Evolutionary conservation across 1,139 yeast genomes (phyloP).

Genomic region (Diutina sp.): DNA sequence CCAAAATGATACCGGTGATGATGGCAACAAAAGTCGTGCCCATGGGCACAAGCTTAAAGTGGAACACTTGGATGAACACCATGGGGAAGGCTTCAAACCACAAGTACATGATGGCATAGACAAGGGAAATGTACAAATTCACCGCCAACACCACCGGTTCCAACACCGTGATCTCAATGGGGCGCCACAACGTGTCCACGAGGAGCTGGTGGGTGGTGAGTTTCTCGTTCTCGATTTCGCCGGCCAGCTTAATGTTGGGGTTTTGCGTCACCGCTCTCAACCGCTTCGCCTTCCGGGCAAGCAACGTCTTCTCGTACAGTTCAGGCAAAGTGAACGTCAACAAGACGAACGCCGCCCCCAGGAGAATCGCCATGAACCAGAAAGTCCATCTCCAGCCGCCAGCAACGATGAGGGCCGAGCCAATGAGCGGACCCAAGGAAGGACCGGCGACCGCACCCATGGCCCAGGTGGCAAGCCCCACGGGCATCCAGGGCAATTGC

Average conservation of each 20-base stretch:
- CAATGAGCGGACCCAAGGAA: constrained; percentile 18
- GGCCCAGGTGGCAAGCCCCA: constrained; percentile 20
- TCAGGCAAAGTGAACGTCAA: constrained; percentile 34
- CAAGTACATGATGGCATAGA: constrained; percentile 40
- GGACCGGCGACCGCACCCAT: constrained; percentile 30
- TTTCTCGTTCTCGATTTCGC: constrained; percentile 26
- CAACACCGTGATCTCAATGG: constrained; percentile 26
- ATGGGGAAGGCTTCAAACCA: constrained; percentile 56
- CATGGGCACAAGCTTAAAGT: constrained; percentile 35
- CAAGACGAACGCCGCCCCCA: constrained; percentile 20
- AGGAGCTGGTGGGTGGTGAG: constrained; percentile 15
- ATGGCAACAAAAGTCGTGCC: constrained; percentile 36
- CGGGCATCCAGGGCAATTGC: constrained; percentile 15
- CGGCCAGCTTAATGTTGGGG: constrained; percentile 18
- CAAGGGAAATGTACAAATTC: constrained; percentile 37
- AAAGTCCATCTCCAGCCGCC: constrained; percentile 21
- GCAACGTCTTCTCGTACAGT: constrained; percentile 31
- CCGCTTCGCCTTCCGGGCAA: constrained; percentile 33
- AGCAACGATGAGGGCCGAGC: constrained; percentile 27
- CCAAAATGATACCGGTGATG: constrained; percentile 27
- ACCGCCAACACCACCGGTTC: constrained; percentile 36
- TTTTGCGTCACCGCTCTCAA: constrained; percentile 16
- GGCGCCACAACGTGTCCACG: constrained; percentile 36
- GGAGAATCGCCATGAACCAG: constrained; percentile 27
- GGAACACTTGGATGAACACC: constrained; percentile 29